A percentile compares a stretch with the other conserved stretches of the same genome.
Evolutionary conservation across 345 rosid species (phyloP).

Genomic region (Draba incana): DNA sequence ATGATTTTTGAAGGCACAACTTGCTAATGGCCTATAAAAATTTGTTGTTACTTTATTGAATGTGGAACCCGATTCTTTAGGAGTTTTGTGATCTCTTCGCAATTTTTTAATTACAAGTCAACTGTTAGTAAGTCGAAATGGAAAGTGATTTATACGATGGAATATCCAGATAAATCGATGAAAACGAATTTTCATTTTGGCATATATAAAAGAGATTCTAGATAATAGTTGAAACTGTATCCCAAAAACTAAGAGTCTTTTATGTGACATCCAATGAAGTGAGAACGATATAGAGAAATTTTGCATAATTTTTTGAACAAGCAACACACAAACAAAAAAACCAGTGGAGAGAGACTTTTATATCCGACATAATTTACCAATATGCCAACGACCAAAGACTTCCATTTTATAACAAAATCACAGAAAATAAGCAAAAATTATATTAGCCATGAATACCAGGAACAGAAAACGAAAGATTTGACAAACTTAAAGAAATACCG

Average conservation of each 20-base stretch:
- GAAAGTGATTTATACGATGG: neutral
- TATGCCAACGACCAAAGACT: neutral
- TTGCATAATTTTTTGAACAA: neutral
- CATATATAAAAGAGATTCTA: conserved; percentile 9
- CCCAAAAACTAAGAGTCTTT: neutral
- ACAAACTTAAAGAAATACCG: neutral
- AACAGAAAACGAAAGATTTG: neutral
- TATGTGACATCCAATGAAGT: conserved; percentile 9
- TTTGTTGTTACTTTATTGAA: neutral
- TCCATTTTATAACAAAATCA: neutral
- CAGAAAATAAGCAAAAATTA: neutral
- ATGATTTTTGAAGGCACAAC: neutral
- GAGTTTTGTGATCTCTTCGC: conserved; percentile 11
- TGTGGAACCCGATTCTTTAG: conserved; percentile 28
- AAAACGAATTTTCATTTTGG: conserved; percentile 2
- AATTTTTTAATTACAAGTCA: conserved; percentile 20
- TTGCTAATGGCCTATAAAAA: conserved; percentile 14
- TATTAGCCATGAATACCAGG: neutral
- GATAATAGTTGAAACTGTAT: neutral
- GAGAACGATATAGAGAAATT: neutral
- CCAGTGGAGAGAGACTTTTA: neutral
- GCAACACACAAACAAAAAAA: neutral
- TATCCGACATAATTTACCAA: neutral
- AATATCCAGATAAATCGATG: conserved; percentile 12
- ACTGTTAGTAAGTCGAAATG: conserved; percentile 8